Evolutionary conservation across 2,329 filamentous ascomycete genomes (phyloP).

Genomic region (Herpotrichia juniperi): DNA sequence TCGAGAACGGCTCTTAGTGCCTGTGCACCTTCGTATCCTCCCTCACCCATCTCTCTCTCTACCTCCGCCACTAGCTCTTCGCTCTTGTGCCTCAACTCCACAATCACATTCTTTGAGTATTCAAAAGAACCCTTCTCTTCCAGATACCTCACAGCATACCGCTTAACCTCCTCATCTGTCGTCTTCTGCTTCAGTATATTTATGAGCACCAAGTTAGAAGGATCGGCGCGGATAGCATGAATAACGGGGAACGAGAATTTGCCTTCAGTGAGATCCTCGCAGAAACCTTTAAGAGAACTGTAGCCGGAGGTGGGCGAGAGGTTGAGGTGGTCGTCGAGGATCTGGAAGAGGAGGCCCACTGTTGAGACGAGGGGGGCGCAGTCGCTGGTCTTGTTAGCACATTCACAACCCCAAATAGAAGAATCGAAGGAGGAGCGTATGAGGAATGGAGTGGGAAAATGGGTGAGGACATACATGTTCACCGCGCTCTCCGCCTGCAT

Average conservation of each 20-base stretch:
- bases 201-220: constrained; percentile 76
- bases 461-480: constrained; percentile 49
- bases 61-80: constrained; percentile 50
- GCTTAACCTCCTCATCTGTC: constrained; percentile 83
- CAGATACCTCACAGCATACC: constrained; percentile 91
- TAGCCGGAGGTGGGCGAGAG: constrained; percentile 66
- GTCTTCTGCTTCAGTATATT: constrained; percentile 94
- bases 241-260: constrained; percentile 98
- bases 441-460: constrained; percentile 10
- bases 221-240: constrained; percentile 83
- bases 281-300: constrained; percentile 87
- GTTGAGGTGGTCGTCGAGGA: constrained; percentile 93
- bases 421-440: not conserved
- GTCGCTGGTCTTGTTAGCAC: constrained; percentile 55
- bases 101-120: constrained; percentile 72
- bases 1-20: constrained; percentile 49
- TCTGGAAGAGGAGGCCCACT: constrained; percentile 86
- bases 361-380: constrained; percentile 85
- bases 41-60: constrained; percentile 44
- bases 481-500: constrained; percentile 77
- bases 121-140: constrained; percentile 86
- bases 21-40: constrained; percentile 45
- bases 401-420: not conserved
- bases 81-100: constrained; percentile 52
- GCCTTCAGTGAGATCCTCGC: constrained; percentile 93